A percentile compares a stretch with the other conserved stretches of the same genome.
These are phyloP conservation scores for Tieghemostelium lacteum DNA, from an alignment of 78 protist species.

Conservation along the genomic window DNA sequence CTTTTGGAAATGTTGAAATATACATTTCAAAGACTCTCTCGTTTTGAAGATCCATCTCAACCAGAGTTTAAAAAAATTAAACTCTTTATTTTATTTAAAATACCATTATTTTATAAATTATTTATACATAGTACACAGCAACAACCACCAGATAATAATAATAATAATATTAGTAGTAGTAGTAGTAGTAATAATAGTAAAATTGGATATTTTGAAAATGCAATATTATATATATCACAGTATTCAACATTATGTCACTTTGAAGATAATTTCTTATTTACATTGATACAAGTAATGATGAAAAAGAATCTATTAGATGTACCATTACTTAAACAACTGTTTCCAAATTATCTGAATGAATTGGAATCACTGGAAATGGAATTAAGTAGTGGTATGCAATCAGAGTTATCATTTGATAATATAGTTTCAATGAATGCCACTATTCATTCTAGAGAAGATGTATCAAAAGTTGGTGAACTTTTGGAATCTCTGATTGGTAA, in stretches of 20 bases:
- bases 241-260: neutral
- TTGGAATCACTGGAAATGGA: constrained; percentile 11
- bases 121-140: neutral
- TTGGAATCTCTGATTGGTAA: constrained; percentile 22
- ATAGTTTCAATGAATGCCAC: neutral
- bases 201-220: constrained; percentile 4
- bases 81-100: constrained; percentile 21
- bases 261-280: neutral
- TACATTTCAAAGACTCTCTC: neutral
- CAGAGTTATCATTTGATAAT: constrained; percentile 28
- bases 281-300: constrained; percentile 24
- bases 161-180: no score
- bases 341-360: constrained; percentile 4
- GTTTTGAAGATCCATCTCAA: neutral
- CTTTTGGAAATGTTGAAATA: constrained; percentile 1
- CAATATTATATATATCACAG: neutral
- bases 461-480: constrained; percentile 8
- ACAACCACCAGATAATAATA: constrained; percentile 4
- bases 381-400: neutral
- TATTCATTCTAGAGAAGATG: neutral
- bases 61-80: constrained; percentile 8
- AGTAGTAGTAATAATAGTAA: no score
- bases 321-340: neutral
- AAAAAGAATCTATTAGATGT: constrained; percentile 26
- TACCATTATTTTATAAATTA: constrained; percentile 12